A percentile compares a stretch with the other conserved stretches of the same genome.
Conservation (phyloP, 352 stramenopile genomes). For the Phytophthora sojae region DNA sequence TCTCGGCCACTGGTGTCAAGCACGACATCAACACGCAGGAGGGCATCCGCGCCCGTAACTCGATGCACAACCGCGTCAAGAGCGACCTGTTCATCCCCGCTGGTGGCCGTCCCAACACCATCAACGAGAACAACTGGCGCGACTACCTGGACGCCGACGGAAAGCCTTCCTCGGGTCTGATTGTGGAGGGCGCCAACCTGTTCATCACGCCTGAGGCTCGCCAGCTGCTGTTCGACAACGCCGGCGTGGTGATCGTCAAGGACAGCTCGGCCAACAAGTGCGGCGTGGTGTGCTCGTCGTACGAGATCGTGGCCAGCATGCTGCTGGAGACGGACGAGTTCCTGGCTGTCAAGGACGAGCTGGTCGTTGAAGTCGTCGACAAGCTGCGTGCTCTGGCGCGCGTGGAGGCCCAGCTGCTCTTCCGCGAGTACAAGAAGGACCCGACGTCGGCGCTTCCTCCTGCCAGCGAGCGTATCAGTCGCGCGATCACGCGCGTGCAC, state of each 20-base stretch:
- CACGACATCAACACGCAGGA: constrained; percentile 85
- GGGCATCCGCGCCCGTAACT: constrained; percentile 95
- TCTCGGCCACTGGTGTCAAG: constrained; percentile 63
- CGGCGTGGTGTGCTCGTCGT: constrained; percentile 86
- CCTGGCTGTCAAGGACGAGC: constrained; percentile 94
- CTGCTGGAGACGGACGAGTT: constrained; percentile 97
- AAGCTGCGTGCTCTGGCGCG: constrained; percentile 94
- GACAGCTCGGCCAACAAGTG: constrained; percentile 96
- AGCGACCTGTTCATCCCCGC: constrained; percentile 88
- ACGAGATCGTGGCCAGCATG: constrained; percentile 94
- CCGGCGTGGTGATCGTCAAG: constrained; percentile 97
- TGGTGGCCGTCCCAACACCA: constrained; percentile 82
- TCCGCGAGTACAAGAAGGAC: constrained; percentile 97
- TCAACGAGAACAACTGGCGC: constrained; percentile 89
- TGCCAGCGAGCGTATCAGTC: constrained; percentile 95
- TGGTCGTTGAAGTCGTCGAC: constrained; percentile 95
- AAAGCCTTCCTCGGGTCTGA: constrained; percentile 83
- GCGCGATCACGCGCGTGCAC: constrained; percentile 96
- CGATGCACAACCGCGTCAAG: constrained; percentile 97
- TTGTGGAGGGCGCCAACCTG: constrained; percentile 88
- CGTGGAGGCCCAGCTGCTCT: constrained; percentile 97
- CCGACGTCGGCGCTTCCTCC: constrained; percentile 87
- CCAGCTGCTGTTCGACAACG: constrained; percentile 95
- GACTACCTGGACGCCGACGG: constrained; percentile 72
- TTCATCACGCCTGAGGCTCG: constrained; percentile 87